phyloP scores from a whole-genome alignment of 345 rosid genomes.

The Cardiospermum halicacabum region DNA sequence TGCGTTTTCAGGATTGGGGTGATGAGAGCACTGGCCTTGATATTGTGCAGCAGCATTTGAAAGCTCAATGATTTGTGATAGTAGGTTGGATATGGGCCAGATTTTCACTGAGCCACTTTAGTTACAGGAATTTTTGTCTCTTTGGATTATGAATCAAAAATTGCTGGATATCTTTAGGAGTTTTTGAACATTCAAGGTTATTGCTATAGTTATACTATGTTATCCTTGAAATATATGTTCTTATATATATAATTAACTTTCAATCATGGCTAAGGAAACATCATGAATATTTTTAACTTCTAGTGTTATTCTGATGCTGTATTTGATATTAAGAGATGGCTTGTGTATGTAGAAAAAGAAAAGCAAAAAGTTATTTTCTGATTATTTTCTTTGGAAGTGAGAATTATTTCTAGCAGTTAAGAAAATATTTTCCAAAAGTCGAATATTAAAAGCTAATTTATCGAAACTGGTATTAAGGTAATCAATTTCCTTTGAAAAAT shows the following conservation, averaged over 20 bases:
- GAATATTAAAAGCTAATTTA: too few species aligned
- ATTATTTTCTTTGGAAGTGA: too few species aligned
- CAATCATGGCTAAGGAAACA: neutral
- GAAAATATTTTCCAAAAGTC: too few species aligned
- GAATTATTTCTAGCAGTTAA: too few species aligned
- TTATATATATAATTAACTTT: neutral
- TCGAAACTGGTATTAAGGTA: too few species aligned
- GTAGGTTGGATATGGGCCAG: neutral
- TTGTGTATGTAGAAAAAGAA: too few species aligned
- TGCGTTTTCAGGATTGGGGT: constrained; percentile 47
- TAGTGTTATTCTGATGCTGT: too few species aligned
- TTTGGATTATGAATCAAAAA: neutral
- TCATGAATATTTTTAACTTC: neutral
- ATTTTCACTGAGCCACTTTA: neutral
- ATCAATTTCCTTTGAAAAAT: too few species aligned
- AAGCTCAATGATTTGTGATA: constrained; percentile 30
- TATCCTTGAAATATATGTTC: neutral
- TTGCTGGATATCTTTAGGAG: neutral
- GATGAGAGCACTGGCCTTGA: constrained; percentile 55
- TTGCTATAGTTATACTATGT: neutral
- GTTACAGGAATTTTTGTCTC: neutral
- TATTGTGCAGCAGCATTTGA: constrained; percentile 44
- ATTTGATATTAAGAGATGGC: too few species aligned
- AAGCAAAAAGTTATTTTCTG: too few species aligned
- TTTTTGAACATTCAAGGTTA: constrained; percentile 2